Evolutionary conservation across 805 yeast species (phyloP).

Genomic region (Yamadazyma tumulicola): DNA sequence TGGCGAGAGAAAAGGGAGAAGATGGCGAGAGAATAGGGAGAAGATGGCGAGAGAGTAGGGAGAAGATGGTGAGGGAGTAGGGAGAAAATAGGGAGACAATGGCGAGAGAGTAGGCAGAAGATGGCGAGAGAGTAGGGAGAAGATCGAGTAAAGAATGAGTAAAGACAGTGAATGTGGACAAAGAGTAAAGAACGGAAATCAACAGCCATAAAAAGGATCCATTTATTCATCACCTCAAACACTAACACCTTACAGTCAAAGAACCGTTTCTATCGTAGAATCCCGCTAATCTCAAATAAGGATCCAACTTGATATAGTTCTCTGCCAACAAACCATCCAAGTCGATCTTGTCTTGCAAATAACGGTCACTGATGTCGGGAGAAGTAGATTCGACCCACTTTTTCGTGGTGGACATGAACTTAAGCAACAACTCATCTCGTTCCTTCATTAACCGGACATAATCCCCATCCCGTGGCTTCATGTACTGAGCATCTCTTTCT

Average conservation of each 20-base stretch:
- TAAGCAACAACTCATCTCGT: slow-evolving; percentile 51
- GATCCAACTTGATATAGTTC: slow-evolving; percentile 71
- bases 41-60: too few relatives aligned
- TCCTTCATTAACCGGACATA: slow-evolving; percentile 44
- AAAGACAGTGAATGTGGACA: too few relatives aligned
- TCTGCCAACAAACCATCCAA: slow-evolving; percentile 51
- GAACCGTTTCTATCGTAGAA: slow-evolving; percentile 74
- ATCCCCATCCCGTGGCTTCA: slow-evolving; percentile 15
- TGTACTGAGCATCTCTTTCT: slow-evolving; percentile 48
- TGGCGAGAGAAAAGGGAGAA: too few relatives aligned
- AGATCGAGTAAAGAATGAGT: too few relatives aligned
- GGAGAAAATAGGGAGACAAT: too few relatives aligned
- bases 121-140: too few relatives aligned
- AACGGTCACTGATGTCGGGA: slow-evolving; percentile 44
- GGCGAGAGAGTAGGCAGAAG: too few relatives aligned
- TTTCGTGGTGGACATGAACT: slow-evolving; percentile 62
- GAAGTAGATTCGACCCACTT: slow-evolving; percentile 72
- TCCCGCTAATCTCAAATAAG: slow-evolving; percentile 76
- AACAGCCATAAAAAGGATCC: too few relatives aligned
- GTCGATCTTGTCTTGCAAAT: slow-evolving; percentile 51
- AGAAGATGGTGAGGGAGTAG: too few relatives aligned
- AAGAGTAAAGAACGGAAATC: too few relatives aligned
- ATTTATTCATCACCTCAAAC: background rate
- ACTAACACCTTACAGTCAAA: slow-evolving; percentile 6
- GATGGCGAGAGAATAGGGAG: too few relatives aligned